Percentiles rank a stretch among this genome's conserved stretches.
Evolutionary conservation across 805 yeast species (phyloP).

Genomic region (Metschnikowia kofuensis): DNA sequence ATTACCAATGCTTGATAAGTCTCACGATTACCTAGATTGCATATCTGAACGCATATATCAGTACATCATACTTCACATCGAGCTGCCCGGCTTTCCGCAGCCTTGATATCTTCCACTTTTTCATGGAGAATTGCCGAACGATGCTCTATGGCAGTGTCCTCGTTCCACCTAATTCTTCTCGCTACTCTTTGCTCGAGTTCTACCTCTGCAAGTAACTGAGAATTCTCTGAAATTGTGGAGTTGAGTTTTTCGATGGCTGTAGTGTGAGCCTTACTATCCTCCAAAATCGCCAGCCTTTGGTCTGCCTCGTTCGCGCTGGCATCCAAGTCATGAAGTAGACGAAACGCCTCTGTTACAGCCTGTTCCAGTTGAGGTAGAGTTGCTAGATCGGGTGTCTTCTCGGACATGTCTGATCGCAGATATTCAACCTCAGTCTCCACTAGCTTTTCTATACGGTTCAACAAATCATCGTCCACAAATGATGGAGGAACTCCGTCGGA

Average conservation of each 20-base stretch:
- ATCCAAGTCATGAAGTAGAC: conserved; percentile 19
- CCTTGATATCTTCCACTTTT: conserved; percentile 21
- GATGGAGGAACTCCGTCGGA: conserved; percentile 15
- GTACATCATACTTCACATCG: background rate
- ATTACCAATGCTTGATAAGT: too few relatives aligned
- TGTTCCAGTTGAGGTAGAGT: conserved; percentile 7
- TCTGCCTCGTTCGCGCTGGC: conserved; percentile 6
- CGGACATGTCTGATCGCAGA: background rate
- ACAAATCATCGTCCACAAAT: conserved; percentile 31
- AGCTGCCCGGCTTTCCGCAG: conserved; percentile 10
- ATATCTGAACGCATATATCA: too few relatives aligned
- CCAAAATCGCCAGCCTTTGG: conserved; percentile 2
- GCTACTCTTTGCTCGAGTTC: conserved; percentile 18
- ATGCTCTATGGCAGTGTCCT: conserved; percentile 18
- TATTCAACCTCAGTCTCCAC: conserved; percentile 16
- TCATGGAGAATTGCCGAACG: conserved; percentile 22
- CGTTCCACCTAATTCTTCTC: conserved; percentile 14
- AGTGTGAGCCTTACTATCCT: background rate
- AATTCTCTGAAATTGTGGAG: background rate
- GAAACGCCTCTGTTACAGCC: conserved; percentile 16
- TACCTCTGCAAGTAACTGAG: conserved; percentile 8
- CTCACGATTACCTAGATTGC: too few relatives aligned
- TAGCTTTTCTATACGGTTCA: conserved; percentile 17
- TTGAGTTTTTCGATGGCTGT: background rate
- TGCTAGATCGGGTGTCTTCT: background rate